Conservation (phyloP, 106 monocot genomes). For the Apostasia ramifera region DNA sequence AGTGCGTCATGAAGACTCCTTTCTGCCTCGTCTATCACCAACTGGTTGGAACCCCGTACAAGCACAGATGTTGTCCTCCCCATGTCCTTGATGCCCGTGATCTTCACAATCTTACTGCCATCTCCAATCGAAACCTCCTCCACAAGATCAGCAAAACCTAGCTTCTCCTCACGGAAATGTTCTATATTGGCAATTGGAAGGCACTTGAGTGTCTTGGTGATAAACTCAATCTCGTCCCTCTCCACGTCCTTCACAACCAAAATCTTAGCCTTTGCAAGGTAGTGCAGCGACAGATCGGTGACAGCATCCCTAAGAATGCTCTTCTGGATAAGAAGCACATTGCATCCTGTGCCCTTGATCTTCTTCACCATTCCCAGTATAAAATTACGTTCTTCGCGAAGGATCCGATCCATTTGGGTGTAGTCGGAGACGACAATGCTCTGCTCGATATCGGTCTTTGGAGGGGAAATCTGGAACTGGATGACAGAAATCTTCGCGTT, state of each 20-base stretch:
- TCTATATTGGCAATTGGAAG: conserved; percentile 93
- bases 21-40: conserved; percentile 89
- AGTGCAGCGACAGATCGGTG: conserved; percentile 88
- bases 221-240: conserved; percentile 94
- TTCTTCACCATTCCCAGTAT: conserved; percentile 91
- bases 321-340: conserved; percentile 91
- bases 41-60: conserved; percentile 79
- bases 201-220: conserved; percentile 92
- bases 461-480: conserved; percentile 94
- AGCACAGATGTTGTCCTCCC: conserved; percentile 79
- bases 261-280: conserved; percentile 89
- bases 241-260: conserved; percentile 90
- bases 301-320: conserved; percentile 94
- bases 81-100: conserved; percentile 85
- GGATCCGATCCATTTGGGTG: conserved; percentile 89
- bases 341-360: conserved; percentile 81
- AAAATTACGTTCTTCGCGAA: conserved; percentile 87
- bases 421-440: conserved; percentile 88
- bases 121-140: conserved; percentile 85
- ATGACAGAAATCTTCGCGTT: conserved; percentile 94
- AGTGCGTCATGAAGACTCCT: conserved; percentile 95
- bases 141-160: conserved; percentile 75
- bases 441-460: conserved; percentile 96
- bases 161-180: conserved; percentile 85
- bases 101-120: conserved; percentile 68